These are phyloP conservation scores for Tylopilus orsonianus DNA, from an alignment of 1,284 basidiomycete species.

Conservation along the genomic window DNA sequence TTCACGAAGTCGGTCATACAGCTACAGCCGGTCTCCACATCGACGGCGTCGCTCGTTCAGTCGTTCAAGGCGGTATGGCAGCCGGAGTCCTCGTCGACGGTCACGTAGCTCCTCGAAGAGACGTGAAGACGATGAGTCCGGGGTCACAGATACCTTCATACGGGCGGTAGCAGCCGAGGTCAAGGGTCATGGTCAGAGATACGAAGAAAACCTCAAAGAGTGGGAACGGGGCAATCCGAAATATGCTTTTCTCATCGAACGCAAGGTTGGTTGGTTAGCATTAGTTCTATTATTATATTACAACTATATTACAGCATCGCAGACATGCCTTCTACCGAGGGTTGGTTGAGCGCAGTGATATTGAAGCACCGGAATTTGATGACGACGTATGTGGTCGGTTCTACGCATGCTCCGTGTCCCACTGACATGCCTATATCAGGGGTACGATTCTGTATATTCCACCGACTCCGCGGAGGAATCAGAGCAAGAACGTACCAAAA, in stretches of 20 bases:
- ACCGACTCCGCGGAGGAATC: slow-evolving; percentile 95
- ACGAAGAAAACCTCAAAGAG: slow-evolving; percentile 74
- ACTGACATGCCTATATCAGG: slow-evolving; percentile 46
- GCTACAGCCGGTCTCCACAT: slow-evolving; percentile 44
- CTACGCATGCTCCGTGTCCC: neutral
- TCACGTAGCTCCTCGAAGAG: slow-evolving; percentile 39
- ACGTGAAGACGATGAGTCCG: slow-evolving; percentile 47
- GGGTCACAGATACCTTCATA: slow-evolving; percentile 79
- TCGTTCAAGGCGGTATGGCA: slow-evolving; percentile 35
- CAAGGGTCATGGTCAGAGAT: slow-evolving; percentile 75
- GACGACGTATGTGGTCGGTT: slow-evolving; percentile 65
- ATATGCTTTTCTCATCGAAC: slow-evolving; percentile 76
- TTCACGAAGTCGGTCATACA: slow-evolving; percentile 44
- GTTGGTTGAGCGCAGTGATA: slow-evolving; percentile 64
- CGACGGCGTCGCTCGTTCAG: slow-evolving; percentile 33
- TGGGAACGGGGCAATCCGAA: slow-evolving; percentile 80
- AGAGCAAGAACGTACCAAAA: slow-evolving; percentile 77
- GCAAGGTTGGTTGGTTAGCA: slow-evolving; percentile 51
- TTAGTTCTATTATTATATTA: slow-evolving; percentile 5
- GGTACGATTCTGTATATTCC: slow-evolving; percentile 89
- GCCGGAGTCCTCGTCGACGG: slow-evolving; percentile 45
- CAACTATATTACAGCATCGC: slow-evolving; percentile 56
- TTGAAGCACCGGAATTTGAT: slow-evolving; percentile 69
- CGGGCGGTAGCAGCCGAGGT: slow-evolving; percentile 84
- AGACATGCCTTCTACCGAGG: slow-evolving; percentile 81